Evolutionary conservation across 371 early-diverging fungal species (phyloP).

Genomic region (Gilbertella persicaria): DNA sequence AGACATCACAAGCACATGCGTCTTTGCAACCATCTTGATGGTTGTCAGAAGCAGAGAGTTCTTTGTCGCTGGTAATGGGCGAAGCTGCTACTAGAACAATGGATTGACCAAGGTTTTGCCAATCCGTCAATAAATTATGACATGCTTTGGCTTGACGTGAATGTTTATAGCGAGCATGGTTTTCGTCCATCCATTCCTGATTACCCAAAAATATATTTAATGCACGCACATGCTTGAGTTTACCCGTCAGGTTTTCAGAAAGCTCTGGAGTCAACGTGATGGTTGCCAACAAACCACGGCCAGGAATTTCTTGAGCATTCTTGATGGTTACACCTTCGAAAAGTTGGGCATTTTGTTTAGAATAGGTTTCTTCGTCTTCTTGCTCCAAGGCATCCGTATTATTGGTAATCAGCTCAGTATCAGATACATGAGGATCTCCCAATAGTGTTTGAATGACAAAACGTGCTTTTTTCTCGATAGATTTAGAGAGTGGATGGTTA

Average conservation of each 20-base stretch:
- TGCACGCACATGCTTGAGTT: conserved; percentile 41
- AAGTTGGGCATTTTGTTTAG: conserved; percentile 14
- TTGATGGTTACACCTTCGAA: conserved; percentile 54
- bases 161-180: conserved; percentile 54
- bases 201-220: conserved; percentile 66
- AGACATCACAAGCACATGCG: conserved; percentile 51
- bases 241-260: conserved; percentile 22
- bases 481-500: conserved; percentile 48
- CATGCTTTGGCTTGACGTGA: conserved; percentile 38
- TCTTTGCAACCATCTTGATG: conserved; percentile 41
- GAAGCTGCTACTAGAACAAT: conserved; percentile 62
- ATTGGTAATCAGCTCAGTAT: conserved; percentile 3
- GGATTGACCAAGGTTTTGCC: conserved; percentile 68
- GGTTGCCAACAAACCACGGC: conserved; percentile 66
- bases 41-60: conserved; percentile 13
- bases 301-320: conserved; percentile 65
- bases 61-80: conserved; percentile 36
- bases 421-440: conserved; percentile 6
- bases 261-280: conserved; percentile 32
- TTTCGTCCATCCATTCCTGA: conserved; percentile 71
- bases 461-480: conserved; percentile 42
- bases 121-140: conserved; percentile 32
- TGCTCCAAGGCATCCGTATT: conserved; percentile 1
- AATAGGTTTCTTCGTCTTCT: conserved; percentile 7
- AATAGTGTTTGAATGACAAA: conserved; percentile 14